phyloP scores from a whole-genome alignment of 805 yeast species.

The Metschnikowia koreensis region DNA sequence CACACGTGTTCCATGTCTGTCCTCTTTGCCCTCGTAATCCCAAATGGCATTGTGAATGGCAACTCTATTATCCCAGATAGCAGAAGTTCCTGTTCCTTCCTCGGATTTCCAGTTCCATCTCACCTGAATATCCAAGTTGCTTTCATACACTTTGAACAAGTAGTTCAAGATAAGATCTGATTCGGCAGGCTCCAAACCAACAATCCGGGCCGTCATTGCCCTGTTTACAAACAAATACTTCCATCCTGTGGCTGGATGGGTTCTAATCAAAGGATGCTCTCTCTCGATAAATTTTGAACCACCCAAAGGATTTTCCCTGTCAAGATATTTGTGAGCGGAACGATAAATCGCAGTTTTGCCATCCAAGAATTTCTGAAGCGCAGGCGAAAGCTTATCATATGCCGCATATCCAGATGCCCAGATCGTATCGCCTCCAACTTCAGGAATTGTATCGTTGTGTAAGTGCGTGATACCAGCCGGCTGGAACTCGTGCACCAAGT shows the following conservation, averaged over 20 bases:
- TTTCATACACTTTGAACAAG: slow-evolving; percentile 10
- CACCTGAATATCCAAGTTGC: slow-evolving; percentile 49
- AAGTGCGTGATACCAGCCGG: slow-evolving; percentile 56
- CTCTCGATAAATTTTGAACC: slow-evolving; percentile 28
- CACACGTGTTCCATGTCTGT: slow-evolving; percentile 38
- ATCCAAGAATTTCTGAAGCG: slow-evolving; percentile 47
- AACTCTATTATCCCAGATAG: slow-evolving; percentile 58
- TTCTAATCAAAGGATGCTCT: slow-evolving; percentile 27
- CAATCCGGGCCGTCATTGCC: slow-evolving; percentile 25
- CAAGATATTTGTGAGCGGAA: slow-evolving; percentile 37
- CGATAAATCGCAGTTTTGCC: slow-evolving; percentile 48
- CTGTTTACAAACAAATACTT: slow-evolving; percentile 26
- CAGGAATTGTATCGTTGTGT: slow-evolving; percentile 49
- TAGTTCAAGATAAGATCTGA: slow-evolving; percentile 12
- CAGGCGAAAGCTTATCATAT: slow-evolving; percentile 52
- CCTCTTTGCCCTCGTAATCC: slow-evolving; percentile 44
- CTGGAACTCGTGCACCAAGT: slow-evolving; percentile 51
- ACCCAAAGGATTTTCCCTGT: slow-evolving; percentile 28
- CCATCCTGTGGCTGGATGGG: slow-evolving; percentile 32
- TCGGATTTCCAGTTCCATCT: slow-evolving; percentile 12
- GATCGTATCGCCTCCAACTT: slow-evolving; percentile 52
- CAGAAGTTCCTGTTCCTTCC: slow-evolving; percentile 45
- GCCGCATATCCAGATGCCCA: slow-evolving; percentile 57
- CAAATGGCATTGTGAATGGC: slow-evolving; percentile 51
- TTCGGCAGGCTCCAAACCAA: slow-evolving; percentile 26